Evolutionary conservation across 2,329 filamentous ascomycete species (phyloP).

Genomic region (Aspergillus pseudoviridinutans): DNA sequence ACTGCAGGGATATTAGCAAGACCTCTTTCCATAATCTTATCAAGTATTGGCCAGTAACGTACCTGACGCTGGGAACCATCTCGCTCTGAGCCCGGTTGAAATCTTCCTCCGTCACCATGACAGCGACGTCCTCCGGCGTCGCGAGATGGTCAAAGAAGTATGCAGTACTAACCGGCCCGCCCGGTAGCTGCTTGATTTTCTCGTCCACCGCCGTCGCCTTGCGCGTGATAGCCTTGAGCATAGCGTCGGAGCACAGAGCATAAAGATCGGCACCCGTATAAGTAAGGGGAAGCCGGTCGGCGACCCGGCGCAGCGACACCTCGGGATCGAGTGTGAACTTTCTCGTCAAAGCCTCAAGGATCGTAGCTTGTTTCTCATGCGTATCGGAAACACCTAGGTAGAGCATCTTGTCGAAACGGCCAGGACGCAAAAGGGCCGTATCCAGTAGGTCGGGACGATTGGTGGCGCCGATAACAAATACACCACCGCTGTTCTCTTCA

Average conservation of each 20-base stretch:
- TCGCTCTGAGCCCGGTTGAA: constrained; percentile 78
- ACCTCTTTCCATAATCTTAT: background rate
- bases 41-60: constrained; percentile 16
- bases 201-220: constrained; percentile 79
- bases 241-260: constrained; percentile 92
- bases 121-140: constrained; percentile 73
- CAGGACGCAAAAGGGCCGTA: constrained; percentile 80
- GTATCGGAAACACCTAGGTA: constrained; percentile 96
- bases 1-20: constrained; percentile 46
- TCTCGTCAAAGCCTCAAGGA: constrained; percentile 86
- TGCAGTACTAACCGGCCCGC: constrained; percentile 68
- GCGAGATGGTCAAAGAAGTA: constrained; percentile 96
- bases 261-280: constrained; percentile 98
- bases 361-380: constrained; percentile 91
- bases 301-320: constrained; percentile 70
- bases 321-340: constrained; percentile 85
- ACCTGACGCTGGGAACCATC: constrained; percentile 80
- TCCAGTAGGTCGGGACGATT: constrained; percentile 93
- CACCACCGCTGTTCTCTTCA: constrained; percentile 71
- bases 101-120: constrained; percentile 85
- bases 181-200: constrained; percentile 66
- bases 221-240: constrained; percentile 96
- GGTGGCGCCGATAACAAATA: constrained; percentile 95
- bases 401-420: constrained; percentile 96
- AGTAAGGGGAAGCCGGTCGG: constrained; percentile 79